Conservation (phyloP, 441 rosid species). For the Isatis lusitanica region DNA sequence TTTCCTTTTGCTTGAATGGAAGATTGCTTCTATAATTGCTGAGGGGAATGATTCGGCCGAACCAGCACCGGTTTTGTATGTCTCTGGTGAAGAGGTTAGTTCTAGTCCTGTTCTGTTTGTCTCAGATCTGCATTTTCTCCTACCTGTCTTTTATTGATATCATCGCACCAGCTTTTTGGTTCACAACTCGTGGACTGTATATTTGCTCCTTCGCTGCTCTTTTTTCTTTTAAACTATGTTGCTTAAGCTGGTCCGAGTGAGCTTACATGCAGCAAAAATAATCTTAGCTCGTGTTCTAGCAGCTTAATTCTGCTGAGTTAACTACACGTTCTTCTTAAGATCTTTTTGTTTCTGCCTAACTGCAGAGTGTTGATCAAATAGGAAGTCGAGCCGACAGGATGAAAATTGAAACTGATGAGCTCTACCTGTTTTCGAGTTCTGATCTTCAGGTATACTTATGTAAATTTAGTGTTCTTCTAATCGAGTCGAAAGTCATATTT, state of each 20-base stretch:
- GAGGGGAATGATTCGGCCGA: constrained; percentile 51
- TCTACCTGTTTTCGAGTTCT: constrained; percentile 81
- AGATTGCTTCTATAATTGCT: constrained; percentile 77
- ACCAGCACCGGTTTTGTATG: constrained; percentile 79
- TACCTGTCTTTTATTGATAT: not conserved
- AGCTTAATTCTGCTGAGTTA: no score
- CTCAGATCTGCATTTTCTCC: constrained; percentile 7
- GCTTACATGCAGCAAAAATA: constrained; percentile 16
- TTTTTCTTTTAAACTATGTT: not conserved
- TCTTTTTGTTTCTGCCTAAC: constrained; percentile 16
- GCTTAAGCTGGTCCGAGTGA: not conserved
- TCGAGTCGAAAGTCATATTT: not conserved
- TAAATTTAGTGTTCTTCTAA: constrained; percentile 6
- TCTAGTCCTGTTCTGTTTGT: not conserved
- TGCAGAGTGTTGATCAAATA: constrained; percentile 92
- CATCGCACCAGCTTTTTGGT: not conserved
- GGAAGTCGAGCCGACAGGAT: constrained; percentile 86
- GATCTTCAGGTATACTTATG: constrained; percentile 69
- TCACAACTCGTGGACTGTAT: not conserved
- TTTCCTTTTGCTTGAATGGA: constrained; percentile 36
- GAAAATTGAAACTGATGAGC: constrained; percentile 60
- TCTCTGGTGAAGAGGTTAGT: constrained; percentile 94
- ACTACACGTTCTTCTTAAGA: not conserved
- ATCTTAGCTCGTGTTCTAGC: no score
- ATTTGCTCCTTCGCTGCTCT: not conserved